Base-by-base conservation (phyloP, 2,329 filamentous ascomycete genomes). In the Aspergillus sp. region DNA sequence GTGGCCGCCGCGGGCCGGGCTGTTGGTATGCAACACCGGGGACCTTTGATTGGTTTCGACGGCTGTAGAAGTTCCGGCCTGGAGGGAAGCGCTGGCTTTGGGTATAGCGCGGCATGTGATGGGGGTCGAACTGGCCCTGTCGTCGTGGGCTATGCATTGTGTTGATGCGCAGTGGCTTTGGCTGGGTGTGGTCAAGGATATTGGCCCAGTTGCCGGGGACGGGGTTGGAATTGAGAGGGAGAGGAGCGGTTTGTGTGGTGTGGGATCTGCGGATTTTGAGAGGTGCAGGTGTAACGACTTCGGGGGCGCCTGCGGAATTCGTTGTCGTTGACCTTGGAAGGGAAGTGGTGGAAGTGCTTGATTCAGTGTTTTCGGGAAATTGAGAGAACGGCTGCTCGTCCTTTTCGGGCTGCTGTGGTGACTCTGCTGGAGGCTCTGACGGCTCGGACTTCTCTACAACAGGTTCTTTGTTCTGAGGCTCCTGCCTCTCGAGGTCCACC, bases 231-330 rank as follows among this genome's bases (percentile, higher is more conserved):
- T 35, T 43, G 45, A 63, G 63, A 19, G 64, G 35, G 37, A 56
- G 51, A 57, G 40, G 51, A n/a, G 52, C 52, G 9, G 56, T 60
- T 21, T 63, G 52, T 14, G 65, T 58, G 3, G 66, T 65, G 11
- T 61, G 62, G n/a, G 71, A 70, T 55, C 69, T 64, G 43, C 60
- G 64, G 4, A 71, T 64, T 31, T 62, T 68, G 27, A 61, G 45
- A 12, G 69, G 67, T 19, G 63, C 65, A 12, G 40, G 54, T 17
- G 60, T 56, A 14, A 74, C 66, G 0, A 75, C 70, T 54, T 72
- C 70, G 15, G 73, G 72, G 1, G 73, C 71, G n/a, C 73, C 70
- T 48, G 69, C 68, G 2, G 72, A 73, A 55, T 64, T 71, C 58
- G 67, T 69, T 40, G 70, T 73, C 57, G 68, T 66, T 50, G 70